phyloP scores from a whole-genome alignment of 768 basidiomycete genomes.

The Rhodotorula babjevae region DNA sequence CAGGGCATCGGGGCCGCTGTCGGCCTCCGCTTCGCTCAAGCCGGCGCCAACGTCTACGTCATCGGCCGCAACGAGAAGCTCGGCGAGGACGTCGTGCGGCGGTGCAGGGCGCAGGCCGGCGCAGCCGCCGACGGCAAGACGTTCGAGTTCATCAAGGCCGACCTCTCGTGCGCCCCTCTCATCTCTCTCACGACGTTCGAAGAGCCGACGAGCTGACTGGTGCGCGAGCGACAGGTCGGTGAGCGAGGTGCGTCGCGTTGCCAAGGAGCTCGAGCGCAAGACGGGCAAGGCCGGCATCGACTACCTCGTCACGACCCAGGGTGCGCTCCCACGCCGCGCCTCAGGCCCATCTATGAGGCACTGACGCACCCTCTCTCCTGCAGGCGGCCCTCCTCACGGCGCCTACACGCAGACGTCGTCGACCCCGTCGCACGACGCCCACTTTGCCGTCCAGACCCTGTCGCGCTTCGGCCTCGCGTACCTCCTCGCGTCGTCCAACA shows the following conservation, averaged over 20 bases:
- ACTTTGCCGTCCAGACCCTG: slow-evolving; percentile 41
- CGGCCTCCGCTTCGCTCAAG: slow-evolving; percentile 36
- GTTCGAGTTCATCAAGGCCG: slow-evolving; percentile 43
- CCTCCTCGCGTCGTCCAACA: slow-evolving; percentile 31
- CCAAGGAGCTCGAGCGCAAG: slow-evolving; percentile 31
- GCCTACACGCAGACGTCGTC: background rate
- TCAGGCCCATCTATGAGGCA: too few species aligned
- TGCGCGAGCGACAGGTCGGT: slow-evolving; percentile 2
- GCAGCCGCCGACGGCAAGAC: slow-evolving; percentile 3
- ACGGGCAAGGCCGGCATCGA: slow-evolving; percentile 29
- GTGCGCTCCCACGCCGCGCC: background rate
- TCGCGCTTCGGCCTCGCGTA: slow-evolving; percentile 40
- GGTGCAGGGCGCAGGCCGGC: slow-evolving; percentile 11
- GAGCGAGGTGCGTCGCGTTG: slow-evolving; percentile 30
- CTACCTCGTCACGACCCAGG: slow-evolving; percentile 40
- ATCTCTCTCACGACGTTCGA: too few species aligned
- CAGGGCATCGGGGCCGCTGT: slow-evolving; percentile 40
- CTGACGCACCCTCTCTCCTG: too few species aligned
- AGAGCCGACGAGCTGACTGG: background rate
- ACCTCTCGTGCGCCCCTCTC: slow-evolving; percentile 36
- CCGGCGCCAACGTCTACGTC: slow-evolving; percentile 39
- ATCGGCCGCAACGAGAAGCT: slow-evolving; percentile 37
- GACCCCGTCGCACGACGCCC: slow-evolving; percentile 6
- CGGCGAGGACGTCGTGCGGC: slow-evolving; percentile 26
- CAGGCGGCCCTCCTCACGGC: slow-evolving; percentile 39